Conservation (phyloP, 805 yeast species). For the Lachancea waltii region DNA sequence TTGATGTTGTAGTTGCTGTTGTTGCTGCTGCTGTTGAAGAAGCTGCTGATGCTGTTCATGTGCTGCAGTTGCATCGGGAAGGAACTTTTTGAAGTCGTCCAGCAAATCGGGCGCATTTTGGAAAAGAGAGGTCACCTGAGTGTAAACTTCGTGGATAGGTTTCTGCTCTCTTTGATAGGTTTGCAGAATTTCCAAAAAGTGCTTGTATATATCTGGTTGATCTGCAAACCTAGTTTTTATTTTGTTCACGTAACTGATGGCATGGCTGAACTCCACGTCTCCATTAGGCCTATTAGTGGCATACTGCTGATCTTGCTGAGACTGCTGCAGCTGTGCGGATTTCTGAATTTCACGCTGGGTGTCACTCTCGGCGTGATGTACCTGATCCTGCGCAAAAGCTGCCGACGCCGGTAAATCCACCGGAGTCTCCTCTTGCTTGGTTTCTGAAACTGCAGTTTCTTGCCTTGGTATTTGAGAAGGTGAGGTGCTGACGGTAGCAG, state of each 20-base stretch:
- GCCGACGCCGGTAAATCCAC: neutral
- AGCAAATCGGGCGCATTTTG: conserved; percentile 90
- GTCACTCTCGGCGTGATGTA: neutral
- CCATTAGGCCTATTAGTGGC: conserved; percentile 30
- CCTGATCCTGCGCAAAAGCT: neutral
- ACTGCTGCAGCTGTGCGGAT: conserved; percentile 14
- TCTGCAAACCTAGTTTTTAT: conserved; percentile 88
- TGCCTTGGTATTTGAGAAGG: neutral
- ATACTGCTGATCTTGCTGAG: conserved; percentile 12
- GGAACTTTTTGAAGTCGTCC: conserved; percentile 90
- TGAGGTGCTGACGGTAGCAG: neutral
- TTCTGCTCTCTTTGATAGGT: conserved; percentile 95
- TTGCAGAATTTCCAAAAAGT: conserved; percentile 87
- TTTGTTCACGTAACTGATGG: conserved; percentile 91
- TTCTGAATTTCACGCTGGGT: neutral
- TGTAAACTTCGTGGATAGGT: conserved; percentile 91
- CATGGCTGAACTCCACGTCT: conserved; percentile 95
- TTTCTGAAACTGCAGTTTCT: neutral
- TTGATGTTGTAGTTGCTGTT: conserved; percentile 15
- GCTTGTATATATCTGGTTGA: conserved; percentile 94
- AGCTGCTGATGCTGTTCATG: conserved; percentile 26
- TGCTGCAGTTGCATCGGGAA: conserved; percentile 57
- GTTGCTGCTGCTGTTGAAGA: conserved; percentile 19
- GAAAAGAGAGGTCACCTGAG: conserved; percentile 83
- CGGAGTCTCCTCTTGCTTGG: neutral